Conservation (phyloP, 23 red algal species). For the Gracilaria domingensis region DNA sequence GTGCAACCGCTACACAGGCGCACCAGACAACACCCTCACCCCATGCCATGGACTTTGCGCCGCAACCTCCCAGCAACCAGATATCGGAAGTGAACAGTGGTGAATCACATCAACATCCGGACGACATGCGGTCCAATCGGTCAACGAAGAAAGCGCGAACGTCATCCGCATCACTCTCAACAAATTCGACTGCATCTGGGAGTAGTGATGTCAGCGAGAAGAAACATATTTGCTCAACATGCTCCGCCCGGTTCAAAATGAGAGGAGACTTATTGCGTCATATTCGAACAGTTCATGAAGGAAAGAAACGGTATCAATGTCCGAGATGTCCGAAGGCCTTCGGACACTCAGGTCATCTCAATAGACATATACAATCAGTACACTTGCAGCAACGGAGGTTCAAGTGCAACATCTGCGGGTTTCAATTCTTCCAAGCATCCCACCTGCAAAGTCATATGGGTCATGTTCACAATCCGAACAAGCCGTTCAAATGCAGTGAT, state of each 20-base stretch:
- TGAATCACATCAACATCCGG: background rate
- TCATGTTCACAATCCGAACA: constrained; percentile 61
- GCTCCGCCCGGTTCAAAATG: constrained; percentile 64
- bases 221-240: constrained; percentile 49
- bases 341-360: constrained; percentile 78
- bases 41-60: background rate
- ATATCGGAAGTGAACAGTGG: background rate
- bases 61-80: background rate
- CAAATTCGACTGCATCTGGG: constrained; percentile 19
- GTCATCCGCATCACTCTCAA: background rate
- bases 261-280: constrained; percentile 75
- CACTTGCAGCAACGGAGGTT: constrained; percentile 71
- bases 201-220: constrained; percentile 33
- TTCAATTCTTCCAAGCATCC: constrained; percentile 71
- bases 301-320: constrained; percentile 60
- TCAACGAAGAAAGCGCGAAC: constrained; percentile 26
- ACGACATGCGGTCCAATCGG: background rate
- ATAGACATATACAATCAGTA: constrained; percentile 75
- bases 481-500: constrained; percentile 32
- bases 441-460: constrained; percentile 72
- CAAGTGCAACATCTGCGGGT: constrained; percentile 70
- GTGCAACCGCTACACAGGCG: background rate
- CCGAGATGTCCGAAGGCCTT: constrained; percentile 60
- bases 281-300: constrained; percentile 72
- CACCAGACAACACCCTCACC: background rate